phyloP scores from a whole-genome alignment of 2,329 filamentous ascomycete species.

The Beauveria sp. region DNA sequence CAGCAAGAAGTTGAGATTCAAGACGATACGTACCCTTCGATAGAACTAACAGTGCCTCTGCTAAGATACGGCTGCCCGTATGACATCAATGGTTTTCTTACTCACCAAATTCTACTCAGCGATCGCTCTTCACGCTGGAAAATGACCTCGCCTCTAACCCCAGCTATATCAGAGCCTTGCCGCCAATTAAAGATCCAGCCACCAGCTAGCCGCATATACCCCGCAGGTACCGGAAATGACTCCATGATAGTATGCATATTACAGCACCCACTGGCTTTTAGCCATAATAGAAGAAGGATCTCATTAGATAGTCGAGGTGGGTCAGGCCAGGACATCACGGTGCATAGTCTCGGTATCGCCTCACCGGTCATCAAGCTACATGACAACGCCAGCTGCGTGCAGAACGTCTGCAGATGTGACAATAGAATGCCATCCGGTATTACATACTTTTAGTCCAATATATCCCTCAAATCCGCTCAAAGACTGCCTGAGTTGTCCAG shows the following conservation, averaged over 20 bases:
- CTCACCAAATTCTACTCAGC: no score
- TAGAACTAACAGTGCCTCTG: no score
- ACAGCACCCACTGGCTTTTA: background rate
- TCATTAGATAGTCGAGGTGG: background rate
- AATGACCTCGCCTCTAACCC: no score
- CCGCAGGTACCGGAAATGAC: no score
- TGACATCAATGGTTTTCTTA: no score
- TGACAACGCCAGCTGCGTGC: background rate
- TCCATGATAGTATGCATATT: background rate
- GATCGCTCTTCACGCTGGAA: no score
- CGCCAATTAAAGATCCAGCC: background rate
- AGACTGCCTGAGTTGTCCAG: background rate
- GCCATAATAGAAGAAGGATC: background rate
- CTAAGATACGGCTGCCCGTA: no score
- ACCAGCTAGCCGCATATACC: background rate
- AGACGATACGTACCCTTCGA: background rate
- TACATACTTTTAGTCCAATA: background rate
- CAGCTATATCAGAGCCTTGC: no score
- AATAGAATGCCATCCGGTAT: no score
- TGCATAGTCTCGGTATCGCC: constrained; percentile 1
- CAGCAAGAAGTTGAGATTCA: background rate
- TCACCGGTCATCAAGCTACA: background rate
- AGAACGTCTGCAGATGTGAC: background rate
- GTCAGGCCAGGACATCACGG: constrained; percentile 10
- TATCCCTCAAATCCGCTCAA: background rate